Evolutionary conservation across 2,329 filamentous ascomycete species (phyloP).

Genomic region (Penicillium sp.): DNA sequence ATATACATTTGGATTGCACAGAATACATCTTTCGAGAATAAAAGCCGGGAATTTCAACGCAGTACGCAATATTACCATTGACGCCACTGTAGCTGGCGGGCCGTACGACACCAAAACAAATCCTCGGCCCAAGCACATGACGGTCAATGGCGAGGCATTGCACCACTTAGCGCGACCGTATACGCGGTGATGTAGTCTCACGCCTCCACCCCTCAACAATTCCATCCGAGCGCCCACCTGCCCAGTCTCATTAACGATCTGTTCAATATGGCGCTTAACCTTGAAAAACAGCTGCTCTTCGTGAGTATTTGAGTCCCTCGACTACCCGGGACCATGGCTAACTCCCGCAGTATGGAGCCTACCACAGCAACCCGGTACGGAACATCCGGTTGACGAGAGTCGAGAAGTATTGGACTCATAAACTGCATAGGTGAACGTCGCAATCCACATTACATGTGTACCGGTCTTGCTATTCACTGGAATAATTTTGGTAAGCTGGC

Average conservation of each 20-base stretch:
- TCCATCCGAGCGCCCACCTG: conserved; percentile 2
- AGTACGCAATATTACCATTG: conserved; percentile 2
- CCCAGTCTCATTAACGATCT: background rate
- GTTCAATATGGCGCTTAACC: conserved; percentile 52
- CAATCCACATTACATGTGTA: conserved; percentile 64
- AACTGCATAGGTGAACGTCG: conserved; percentile 57
- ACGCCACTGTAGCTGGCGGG: background rate
- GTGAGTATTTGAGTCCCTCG: conserved; percentile 46
- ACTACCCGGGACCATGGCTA: conserved; percentile 10
- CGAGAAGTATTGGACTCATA: conserved; percentile 17
- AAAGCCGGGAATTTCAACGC: background rate
- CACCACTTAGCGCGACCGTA: conserved; percentile 16
- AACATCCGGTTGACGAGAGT: conserved; percentile 2
- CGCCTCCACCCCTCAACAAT: conserved; percentile 6
- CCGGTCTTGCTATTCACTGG: conserved; percentile 59
- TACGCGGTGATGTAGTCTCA: conserved; percentile 13
- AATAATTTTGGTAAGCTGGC: conserved; percentile 56
- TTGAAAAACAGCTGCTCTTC: conserved; percentile 66
- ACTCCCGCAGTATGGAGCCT: conserved; percentile 59
- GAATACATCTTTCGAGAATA: background rate
- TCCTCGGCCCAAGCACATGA: conserved; percentile 19
- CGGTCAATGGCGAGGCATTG: conserved; percentile 3
- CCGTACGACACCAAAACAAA: conserved; percentile 11
- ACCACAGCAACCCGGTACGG: conserved; percentile 62
- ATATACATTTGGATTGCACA: background rate